These are phyloP conservation scores for Zygotorulaspora chibaensis DNA, from an alignment of 805 yeast genomes.

Conservation along the genomic window DNA sequence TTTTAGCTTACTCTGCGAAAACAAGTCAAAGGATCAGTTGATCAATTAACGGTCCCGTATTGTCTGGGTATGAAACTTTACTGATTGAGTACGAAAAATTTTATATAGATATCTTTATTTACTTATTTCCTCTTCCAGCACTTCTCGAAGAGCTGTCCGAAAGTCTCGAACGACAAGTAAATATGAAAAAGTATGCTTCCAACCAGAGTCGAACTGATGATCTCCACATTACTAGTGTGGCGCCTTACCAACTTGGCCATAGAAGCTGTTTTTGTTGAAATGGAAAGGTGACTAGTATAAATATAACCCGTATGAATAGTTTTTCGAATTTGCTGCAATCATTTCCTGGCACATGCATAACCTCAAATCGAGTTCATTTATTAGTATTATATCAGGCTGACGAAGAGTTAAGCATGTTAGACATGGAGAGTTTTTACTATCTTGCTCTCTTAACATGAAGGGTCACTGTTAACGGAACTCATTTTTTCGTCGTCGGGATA, in stretches of 20 bases:
- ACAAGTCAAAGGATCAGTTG: no score
- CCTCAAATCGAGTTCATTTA: no score
- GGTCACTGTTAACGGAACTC: neutral
- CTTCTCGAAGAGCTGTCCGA: neutral
- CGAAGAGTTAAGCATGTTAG: no score
- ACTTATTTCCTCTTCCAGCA: neutral
- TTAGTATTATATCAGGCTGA: no score
- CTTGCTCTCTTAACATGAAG: neutral
- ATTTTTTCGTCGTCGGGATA: neutral
- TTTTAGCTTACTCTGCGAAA: no score
- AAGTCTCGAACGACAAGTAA: no score
- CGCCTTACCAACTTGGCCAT: conserved; percentile 79
- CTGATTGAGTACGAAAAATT: neutral
- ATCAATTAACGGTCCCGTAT: no score
- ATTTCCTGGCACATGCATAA: neutral
- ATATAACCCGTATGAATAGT: no score
- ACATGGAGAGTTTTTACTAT: neutral
- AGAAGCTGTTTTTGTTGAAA: conserved; percentile 36
- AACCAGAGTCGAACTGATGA: conserved; percentile 77
- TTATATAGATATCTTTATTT: neutral
- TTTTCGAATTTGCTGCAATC: no score
- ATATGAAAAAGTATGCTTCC: conserved; percentile 52
- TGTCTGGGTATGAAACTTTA: no score
- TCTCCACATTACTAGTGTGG: conserved; percentile 86
- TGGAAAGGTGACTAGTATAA: neutral